Conservation (phyloP, 169 alveolate species). For the Plasmodium chabaudi region DNA sequence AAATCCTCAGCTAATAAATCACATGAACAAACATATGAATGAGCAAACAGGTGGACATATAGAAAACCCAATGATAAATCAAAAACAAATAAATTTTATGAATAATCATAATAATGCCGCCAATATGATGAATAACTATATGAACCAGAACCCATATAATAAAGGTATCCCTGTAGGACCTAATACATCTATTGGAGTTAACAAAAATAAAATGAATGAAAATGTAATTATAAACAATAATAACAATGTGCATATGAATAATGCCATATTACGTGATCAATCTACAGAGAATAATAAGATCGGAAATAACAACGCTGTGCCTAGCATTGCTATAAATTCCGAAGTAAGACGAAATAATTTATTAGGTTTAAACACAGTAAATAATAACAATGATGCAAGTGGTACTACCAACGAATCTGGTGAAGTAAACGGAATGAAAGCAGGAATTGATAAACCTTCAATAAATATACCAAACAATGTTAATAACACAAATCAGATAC, state of each 20-base stretch:
- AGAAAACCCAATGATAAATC: background rate
- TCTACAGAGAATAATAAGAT: slow-evolving; percentile 6
- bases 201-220: slow-evolving; percentile 18
- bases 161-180: no score
- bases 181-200: slow-evolving; percentile 1
- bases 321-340: background rate
- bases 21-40: background rate
- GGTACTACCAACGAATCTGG: background rate
- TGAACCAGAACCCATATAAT: no score
- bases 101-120: slow-evolving; percentile 9
- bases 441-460: slow-evolving; percentile 2
- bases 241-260: slow-evolving; percentile 31
- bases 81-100: slow-evolving; percentile 1
- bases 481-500: background rate
- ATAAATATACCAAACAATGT: slow-evolving; percentile 3
- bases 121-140: no score
- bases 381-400: background rate
- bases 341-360: background rate
- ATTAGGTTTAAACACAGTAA: slow-evolving; percentile 10
- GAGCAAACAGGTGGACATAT: background rate
- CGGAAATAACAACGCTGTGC: background rate
- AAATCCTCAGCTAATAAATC: background rate
- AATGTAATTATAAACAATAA: background rate
- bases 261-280: slow-evolving; percentile 7
- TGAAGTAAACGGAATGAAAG: background rate